Evolutionary conservation across 805 yeast species (phyloP).

Genomic region (Candida pini): DNA sequence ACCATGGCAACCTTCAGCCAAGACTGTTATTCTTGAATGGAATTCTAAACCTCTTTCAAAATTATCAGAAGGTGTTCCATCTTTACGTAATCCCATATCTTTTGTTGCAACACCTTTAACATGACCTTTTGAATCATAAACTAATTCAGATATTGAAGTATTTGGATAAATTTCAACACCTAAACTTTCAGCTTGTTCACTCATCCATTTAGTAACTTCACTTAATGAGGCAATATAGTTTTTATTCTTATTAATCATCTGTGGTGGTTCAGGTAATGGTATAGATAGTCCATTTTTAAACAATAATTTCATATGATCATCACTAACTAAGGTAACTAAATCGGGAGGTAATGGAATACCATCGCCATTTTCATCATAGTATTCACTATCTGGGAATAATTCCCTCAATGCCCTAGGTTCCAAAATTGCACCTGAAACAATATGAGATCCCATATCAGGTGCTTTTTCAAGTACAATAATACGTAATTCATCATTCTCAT

Average conservation of each 20-base stretch:
- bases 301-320: constrained; percentile 69
- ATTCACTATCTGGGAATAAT: constrained; percentile 66
- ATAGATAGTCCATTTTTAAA: constrained; percentile 48
- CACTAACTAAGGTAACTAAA: constrained; percentile 65
- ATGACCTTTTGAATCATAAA: constrained; percentile 54
- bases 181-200: constrained; percentile 85
- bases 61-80: constrained; percentile 72
- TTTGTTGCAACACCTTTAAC: constrained; percentile 91
- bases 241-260: constrained; percentile 70
- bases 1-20: constrained; percentile 99
- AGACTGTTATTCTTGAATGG: constrained; percentile 79
- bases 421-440: constrained; percentile 87
- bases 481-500: constrained; percentile 57
- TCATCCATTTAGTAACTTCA: constrained; percentile 72
- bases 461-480: constrained; percentile 91
- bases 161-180: constrained; percentile 95
- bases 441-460: constrained; percentile 89
- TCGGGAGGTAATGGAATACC: constrained; percentile 78
- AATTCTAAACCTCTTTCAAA: constrained; percentile 98
- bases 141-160: constrained; percentile 74
- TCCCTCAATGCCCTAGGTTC: constrained; percentile 89
- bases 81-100: constrained; percentile 78
- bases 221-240: constrained; percentile 83
- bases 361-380: constrained; percentile 40
- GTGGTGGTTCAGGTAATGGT: constrained; percentile 91